Percentiles rank a stretch among this genome's conserved stretches.
Conservation (phyloP, 2,329 filamentous ascomycete genomes). For the Colletotrichum spinosum region DNA sequence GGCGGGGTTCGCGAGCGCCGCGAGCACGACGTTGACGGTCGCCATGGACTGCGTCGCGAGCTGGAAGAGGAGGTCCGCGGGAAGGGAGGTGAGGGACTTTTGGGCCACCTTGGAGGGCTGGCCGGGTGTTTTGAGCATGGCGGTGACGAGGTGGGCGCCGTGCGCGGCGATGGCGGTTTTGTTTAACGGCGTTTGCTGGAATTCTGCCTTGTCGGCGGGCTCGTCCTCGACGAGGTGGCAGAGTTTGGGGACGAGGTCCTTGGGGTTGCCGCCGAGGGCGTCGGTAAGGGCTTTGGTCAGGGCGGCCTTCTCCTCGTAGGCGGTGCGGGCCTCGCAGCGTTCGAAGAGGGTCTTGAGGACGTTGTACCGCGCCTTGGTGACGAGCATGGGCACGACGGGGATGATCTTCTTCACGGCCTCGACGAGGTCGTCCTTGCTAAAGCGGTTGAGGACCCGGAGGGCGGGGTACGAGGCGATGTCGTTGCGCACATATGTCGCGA, state of each 20-base stretch:
- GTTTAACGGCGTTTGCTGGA: slow-evolving; percentile 62
- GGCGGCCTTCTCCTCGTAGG: slow-evolving; percentile 62
- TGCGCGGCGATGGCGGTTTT: slow-evolving; percentile 71
- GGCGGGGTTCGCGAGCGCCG: slow-evolving; percentile 60
- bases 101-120: slow-evolving; percentile 77
- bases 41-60: slow-evolving; percentile 70
- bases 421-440: slow-evolving; percentile 87
- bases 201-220: slow-evolving; percentile 47
- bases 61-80: slow-evolving; percentile 65
- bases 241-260: slow-evolving; percentile 61
- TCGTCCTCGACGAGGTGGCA: slow-evolving; percentile 55
- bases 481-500: slow-evolving; percentile 86
- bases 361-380: slow-evolving; percentile 80
- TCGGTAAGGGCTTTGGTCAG: slow-evolving; percentile 61
- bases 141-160: slow-evolving; percentile 83
- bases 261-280: slow-evolving; percentile 60
- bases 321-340: slow-evolving; percentile 77
- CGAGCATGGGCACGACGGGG: slow-evolving; percentile 77
- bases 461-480: slow-evolving; percentile 92
- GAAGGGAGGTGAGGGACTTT: slow-evolving; percentile 73
- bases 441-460: slow-evolving; percentile 82
- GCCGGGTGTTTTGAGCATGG: slow-evolving; percentile 81
- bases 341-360: slow-evolving; percentile 87
- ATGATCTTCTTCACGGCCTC: slow-evolving; percentile 78
- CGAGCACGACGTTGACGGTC: slow-evolving; percentile 62